A percentile compares a stretch with the other conserved stretches of the same genome.
phyloP scores from a whole-genome alignment of 2,329 filamentous ascomycete species.

The Penicillium sp. region DNA sequence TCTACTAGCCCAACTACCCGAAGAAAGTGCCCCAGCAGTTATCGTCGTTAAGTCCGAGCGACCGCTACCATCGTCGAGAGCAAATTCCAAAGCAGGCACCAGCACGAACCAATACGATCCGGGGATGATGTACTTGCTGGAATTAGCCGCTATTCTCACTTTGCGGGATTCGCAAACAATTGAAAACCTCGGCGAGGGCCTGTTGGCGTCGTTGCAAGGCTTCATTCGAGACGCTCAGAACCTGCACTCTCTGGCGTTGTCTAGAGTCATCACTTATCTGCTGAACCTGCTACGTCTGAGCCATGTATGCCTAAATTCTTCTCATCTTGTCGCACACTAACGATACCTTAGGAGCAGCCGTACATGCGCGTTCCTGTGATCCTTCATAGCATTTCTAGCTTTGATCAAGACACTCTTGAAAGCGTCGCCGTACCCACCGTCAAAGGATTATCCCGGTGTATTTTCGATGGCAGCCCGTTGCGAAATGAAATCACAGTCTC shows the following conservation, averaged over 20 bases:
- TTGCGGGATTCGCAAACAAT: constrained; percentile 77
- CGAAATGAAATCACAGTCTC: constrained; percentile 94
- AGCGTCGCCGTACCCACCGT: constrained; percentile 77
- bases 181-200: constrained; percentile 73
- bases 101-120: constrained; percentile 78
- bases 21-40: constrained; percentile 78
- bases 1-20: constrained; percentile 82
- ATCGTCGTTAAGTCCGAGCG: constrained; percentile 91
- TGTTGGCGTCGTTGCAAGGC: constrained; percentile 79
- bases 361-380: constrained; percentile 91
- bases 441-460: constrained; percentile 78
- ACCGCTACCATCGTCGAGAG: constrained; percentile 62
- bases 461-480: constrained; percentile 75
- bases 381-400: constrained; percentile 86
- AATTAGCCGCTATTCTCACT: constrained; percentile 82
- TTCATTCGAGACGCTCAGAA: constrained; percentile 79
- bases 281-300: constrained; percentile 80
- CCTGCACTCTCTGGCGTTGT: constrained; percentile 82
- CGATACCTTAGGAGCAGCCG: constrained; percentile 70
- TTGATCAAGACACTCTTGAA: constrained; percentile 76
- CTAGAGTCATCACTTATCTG: constrained; percentile 84
- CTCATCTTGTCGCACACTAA: constrained; percentile 19
- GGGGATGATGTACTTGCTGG: constrained; percentile 84
- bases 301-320: constrained; percentile 65
- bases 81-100: constrained; percentile 60